phyloP scores from a whole-genome alignment of 1,139 yeast genomes.

The Saccharomyces hybrid region DNA sequence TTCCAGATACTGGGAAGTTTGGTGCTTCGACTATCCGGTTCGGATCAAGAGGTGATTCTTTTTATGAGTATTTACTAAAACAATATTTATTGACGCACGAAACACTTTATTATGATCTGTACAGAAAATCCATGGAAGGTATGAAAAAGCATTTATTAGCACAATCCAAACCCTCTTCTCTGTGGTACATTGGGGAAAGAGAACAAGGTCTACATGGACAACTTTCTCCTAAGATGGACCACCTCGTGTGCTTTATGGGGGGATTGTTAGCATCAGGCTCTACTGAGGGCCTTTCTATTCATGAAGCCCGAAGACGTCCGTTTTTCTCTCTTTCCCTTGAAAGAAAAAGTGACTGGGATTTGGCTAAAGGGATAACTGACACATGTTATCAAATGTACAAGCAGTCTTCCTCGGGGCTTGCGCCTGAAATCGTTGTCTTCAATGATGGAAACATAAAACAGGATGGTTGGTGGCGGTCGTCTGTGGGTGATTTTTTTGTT shows the following conservation, averaged over 20 bases:
- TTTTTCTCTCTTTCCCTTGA: conserved; percentile 23
- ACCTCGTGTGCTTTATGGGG: conserved; percentile 86
- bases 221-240: conserved; percentile 82
- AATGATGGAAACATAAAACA: conserved; percentile 13
- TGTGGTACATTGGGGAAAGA: conserved; percentile 72
- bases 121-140: conserved; percentile 69
- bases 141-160: conserved; percentile 56
- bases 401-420: conserved; percentile 63
- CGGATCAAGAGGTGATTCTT: conserved; percentile 90
- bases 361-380: conserved; percentile 69
- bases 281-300: conserved; percentile 57
- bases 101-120: conserved; percentile 57
- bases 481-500: conserved; percentile 51
- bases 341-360: conserved; percentile 50
- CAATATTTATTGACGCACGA: conserved; percentile 75
- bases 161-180: conserved; percentile 54
- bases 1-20: conserved; percentile 67
- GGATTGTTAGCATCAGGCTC: conserved; percentile 89
- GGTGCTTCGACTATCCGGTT: conserved; percentile 60
- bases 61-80: conserved; percentile 81
- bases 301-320: conserved; percentile 40
- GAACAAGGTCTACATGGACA: conserved; percentile 58
- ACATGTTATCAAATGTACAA: conserved; percentile 84
- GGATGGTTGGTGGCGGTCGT: conserved; percentile 22
- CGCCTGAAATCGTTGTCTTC: conserved; percentile 87